A percentile compares a stretch with the other conserved stretches of the same genome.
Conservation (phyloP, 2,329 filamentous ascomycete species). For the Arthrobotrys sinensis region DNA sequence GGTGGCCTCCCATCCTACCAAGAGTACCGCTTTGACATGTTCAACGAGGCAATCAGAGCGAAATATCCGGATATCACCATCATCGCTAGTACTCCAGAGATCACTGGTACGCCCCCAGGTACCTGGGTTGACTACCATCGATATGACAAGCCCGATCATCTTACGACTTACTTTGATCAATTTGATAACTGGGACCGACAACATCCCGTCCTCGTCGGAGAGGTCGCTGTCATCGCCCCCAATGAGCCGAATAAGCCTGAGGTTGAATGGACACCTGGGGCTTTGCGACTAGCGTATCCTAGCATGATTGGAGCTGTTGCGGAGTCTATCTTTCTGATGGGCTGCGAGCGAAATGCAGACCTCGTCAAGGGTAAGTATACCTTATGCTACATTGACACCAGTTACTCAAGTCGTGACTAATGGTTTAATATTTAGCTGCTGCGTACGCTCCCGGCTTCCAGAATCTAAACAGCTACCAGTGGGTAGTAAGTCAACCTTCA, state of each 20-base stretch:
- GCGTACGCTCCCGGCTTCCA: constrained; percentile 47
- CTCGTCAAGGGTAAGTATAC: constrained; percentile 71
- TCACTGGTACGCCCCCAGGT: constrained; percentile 65
- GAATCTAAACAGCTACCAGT: constrained; percentile 39
- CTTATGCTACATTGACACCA: no score
- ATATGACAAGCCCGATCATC: constrained; percentile 71
- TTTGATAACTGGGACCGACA: constrained; percentile 71
- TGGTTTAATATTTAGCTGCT: constrained; percentile 5
- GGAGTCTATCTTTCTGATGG: constrained; percentile 77
- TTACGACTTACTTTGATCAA: constrained; percentile 71
- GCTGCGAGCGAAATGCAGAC: constrained; percentile 77
- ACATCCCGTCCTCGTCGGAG: constrained; percentile 68
- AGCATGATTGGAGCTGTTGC: constrained; percentile 76
- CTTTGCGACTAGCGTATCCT: constrained; percentile 70
- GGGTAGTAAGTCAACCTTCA: constrained; percentile 24
- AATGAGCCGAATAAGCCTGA: constrained; percentile 67
- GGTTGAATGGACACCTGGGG: constrained; percentile 69
- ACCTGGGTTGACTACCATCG: constrained; percentile 71
- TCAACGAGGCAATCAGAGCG: constrained; percentile 72
- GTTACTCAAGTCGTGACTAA: background rate
- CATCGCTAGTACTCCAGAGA: constrained; percentile 70
- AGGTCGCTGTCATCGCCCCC: constrained; percentile 72
- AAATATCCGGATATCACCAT: constrained; percentile 73
- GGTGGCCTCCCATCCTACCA: constrained; percentile 70
- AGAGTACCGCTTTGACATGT: constrained; percentile 72